A percentile compares a stretch with the other conserved stretches of the same genome.
These are phyloP conservation scores for Beauveria scarabaeidicola DNA, from an alignment of 2,329 filamentous ascomycete species.

Conservation along the genomic window DNA sequence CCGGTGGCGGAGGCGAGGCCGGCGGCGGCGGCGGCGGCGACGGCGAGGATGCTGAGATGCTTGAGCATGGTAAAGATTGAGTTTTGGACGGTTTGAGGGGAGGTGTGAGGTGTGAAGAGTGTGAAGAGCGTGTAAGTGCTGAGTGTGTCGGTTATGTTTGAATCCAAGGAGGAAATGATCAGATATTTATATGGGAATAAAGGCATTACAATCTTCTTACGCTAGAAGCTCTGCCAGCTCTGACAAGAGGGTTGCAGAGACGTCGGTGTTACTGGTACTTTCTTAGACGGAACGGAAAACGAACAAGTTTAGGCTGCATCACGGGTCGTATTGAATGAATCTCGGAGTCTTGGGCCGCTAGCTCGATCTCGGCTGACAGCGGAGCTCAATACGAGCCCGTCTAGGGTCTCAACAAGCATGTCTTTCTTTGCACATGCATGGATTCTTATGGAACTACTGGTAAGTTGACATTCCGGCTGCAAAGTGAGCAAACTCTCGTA, in stretches of 20 bases:
- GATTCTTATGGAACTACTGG: neutral
- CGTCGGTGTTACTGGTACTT: neutral
- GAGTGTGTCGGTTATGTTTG: neutral
- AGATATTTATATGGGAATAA: neutral
- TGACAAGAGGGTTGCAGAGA: neutral
- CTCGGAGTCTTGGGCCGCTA: neutral
- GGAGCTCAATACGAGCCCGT: constrained; percentile 3
- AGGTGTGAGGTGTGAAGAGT: neutral
- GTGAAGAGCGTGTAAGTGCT: neutral
- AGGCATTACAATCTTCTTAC: neutral
- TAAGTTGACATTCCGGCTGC: neutral
- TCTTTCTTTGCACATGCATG: neutral
- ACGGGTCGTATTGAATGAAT: neutral
- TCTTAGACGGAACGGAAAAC: neutral
- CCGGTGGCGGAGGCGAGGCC: constrained; percentile 21
- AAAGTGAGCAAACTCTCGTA: neutral
- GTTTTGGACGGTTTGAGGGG: neutral
- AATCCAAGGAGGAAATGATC: neutral
- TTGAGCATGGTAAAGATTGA: constrained; percentile 4
- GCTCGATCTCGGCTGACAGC: neutral
- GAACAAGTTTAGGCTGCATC: neutral
- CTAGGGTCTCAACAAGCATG: neutral
- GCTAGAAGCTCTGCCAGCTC: too few species aligned
- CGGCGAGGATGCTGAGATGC: constrained; percentile 14
- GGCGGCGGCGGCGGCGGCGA: constrained; percentile 18